phyloP scores from a whole-genome alignment of 306 rosid species.

The Begonia fuchsioides region DNA sequence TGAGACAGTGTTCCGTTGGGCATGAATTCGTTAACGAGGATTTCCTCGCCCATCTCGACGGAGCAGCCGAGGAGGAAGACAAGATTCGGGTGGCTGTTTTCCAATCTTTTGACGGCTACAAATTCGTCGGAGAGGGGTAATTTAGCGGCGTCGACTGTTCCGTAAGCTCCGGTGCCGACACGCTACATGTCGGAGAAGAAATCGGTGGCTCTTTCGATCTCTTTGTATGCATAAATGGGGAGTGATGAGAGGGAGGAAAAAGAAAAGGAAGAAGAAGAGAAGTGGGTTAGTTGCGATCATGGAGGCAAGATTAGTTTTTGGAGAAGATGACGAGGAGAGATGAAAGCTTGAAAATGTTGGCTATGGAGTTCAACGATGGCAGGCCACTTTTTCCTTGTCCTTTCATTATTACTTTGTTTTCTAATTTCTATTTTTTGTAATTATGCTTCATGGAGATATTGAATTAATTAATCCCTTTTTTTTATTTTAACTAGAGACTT shows the following conservation, averaged over 20 bases:
- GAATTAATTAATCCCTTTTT: no score
- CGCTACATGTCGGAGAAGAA: slow-evolving; percentile 67
- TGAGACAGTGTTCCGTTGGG: slow-evolving; percentile 75
- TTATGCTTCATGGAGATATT: no score
- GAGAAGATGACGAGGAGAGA: no score
- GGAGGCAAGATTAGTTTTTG: background rate
- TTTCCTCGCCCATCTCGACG: slow-evolving; percentile 60
- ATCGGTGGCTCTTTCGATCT: slow-evolving; percentile 69
- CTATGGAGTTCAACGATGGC: no score
- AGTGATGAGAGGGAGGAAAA: slow-evolving; percentile 6
- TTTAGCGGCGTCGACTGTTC: slow-evolving; percentile 81
- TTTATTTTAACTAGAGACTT: no score
- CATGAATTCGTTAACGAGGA: slow-evolving; percentile 87
- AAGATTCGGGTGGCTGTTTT: slow-evolving; percentile 62
- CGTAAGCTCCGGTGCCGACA: slow-evolving; percentile 81
- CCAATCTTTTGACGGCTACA: slow-evolving; percentile 77
- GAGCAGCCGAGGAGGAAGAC: slow-evolving; percentile 81
- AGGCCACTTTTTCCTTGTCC: no score
- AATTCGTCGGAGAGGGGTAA: slow-evolving; percentile 36
- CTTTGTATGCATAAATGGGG: slow-evolving; percentile 49
- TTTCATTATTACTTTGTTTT: no score
- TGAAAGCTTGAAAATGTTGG: no score
- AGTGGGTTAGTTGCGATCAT: slow-evolving; percentile 10
- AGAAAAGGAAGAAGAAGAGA: background rate
- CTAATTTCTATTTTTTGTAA: no score